A percentile compares a stretch with the other conserved stretches of the same genome.
Evolutionary conservation across 441 rosid genomes (phyloP).

Genomic region (Gossypium lobatum): DNA sequence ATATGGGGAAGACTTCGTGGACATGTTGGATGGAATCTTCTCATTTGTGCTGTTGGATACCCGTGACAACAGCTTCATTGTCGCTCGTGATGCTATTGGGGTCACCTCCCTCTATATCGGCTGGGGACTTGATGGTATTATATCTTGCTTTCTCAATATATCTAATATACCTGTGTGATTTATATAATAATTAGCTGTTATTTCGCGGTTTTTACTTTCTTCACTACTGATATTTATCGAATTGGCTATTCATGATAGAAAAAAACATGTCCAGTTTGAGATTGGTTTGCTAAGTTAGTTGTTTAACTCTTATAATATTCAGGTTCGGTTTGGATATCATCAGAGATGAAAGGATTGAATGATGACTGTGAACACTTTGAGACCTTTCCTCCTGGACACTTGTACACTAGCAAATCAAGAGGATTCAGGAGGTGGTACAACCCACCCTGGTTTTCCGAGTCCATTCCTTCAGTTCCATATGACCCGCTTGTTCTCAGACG

Average conservation of each 20-base stretch:
- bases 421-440: slow-evolving; percentile 72
- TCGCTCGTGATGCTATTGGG: slow-evolving; percentile 82
- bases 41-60: slow-evolving; percentile 81
- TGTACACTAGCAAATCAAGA: slow-evolving; percentile 70
- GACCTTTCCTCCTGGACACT: slow-evolving; percentile 75
- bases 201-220: not conserved
- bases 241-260: not conserved
- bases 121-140: slow-evolving; percentile 77
- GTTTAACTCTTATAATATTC: not conserved
- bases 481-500: slow-evolving; percentile 63
- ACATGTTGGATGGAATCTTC: slow-evolving; percentile 87
- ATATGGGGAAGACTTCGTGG: slow-evolving; percentile 68
- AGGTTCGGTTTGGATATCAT: slow-evolving; percentile 77
- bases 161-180: not conserved
- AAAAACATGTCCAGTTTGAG: not conserved
- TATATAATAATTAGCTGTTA: not conserved
- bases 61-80: slow-evolving; percentile 67
- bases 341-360: slow-evolving; percentile 69
- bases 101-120: slow-evolving; percentile 87
- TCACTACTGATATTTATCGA: too few species aligned
- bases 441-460: slow-evolving; percentile 75
- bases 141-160: not conserved
- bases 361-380: slow-evolving; percentile 88
- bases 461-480: slow-evolving; percentile 57
- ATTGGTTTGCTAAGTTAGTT: not conserved